These are phyloP conservation scores for Penicillium brasilianum DNA, from an alignment of 2,329 filamentous ascomycete species.

Conservation along the genomic window DNA sequence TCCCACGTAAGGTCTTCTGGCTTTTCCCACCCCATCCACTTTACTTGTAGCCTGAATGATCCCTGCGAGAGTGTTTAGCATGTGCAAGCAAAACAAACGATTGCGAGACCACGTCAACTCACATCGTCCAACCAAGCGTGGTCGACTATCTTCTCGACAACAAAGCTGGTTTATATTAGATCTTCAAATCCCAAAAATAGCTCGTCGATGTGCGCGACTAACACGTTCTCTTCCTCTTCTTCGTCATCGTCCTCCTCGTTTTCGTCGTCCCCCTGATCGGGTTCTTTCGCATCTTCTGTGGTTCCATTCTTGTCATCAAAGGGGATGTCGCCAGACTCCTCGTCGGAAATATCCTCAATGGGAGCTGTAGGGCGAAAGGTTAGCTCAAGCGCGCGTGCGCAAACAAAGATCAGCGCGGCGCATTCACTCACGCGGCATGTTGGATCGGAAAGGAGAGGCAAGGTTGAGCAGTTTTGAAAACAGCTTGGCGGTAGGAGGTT, in stretches of 20 bases:
- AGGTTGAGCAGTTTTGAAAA: conserved; percentile 36
- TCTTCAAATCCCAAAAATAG: conserved; percentile 9
- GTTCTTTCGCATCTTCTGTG: conserved; percentile 23
- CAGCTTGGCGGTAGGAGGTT: conserved; percentile 35
- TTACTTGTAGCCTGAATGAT: conserved; percentile 48
- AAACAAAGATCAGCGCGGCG: conserved; percentile 17
- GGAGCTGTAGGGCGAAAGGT: conserved; percentile 34
- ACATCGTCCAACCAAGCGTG: conserved; percentile 47
- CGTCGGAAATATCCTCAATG: conserved; percentile 42
- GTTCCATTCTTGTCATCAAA: conserved; percentile 37
- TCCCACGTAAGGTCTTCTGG: conserved; percentile 52
- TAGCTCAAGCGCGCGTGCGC: conserved; percentile 14
- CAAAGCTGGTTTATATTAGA: conserved; percentile 39
- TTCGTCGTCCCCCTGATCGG: conserved; percentile 26
- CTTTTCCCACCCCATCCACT: conserved; percentile 55
- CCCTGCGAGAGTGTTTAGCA: conserved; percentile 38
- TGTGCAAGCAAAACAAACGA: background rate
- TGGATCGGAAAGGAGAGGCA: conserved; percentile 31
- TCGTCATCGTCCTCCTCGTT: conserved; percentile 38
- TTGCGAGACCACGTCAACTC: conserved; percentile 15
- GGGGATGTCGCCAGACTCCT: conserved; percentile 47
- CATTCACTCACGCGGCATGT: conserved; percentile 48
- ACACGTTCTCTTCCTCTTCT: conserved; percentile 45
- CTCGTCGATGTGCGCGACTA: conserved; percentile 24
- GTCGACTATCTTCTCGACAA: conserved; percentile 47